Conservation (phyloP, 805 yeast genomes). For the Kazachstania psychrophila region DNA sequence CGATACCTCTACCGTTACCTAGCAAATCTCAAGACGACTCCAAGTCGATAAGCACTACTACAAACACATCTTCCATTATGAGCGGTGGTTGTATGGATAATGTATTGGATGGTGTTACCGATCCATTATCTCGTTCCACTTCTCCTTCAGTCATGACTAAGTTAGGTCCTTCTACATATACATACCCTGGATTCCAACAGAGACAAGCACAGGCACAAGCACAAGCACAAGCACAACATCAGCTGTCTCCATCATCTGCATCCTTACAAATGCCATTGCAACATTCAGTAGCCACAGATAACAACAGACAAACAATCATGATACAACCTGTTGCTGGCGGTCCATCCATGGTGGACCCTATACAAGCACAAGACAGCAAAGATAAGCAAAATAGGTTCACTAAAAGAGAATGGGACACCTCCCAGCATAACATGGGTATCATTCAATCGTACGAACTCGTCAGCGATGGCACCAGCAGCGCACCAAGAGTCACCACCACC, state of each 20-base stretch:
- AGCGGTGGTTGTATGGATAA: neutral
- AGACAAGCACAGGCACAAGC: constrained; percentile 1
- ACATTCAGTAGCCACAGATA: neutral
- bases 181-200: constrained; percentile 16
- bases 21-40: neutral
- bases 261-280: neutral
- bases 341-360: neutral
- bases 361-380: neutral
- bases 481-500: constrained; percentile 66
- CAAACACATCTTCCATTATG: neutral
- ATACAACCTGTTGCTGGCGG: neutral
- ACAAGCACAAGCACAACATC: constrained; percentile 2
- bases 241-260: neutral
- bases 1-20: neutral
- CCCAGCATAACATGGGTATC: constrained; percentile 5
- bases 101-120: neutral
- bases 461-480: neutral
- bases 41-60: neutral
- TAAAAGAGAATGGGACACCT: constrained; percentile 2
- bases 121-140: neutral
- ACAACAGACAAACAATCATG: neutral
- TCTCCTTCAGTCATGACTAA: constrained; percentile 1
- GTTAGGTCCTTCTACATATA: constrained; percentile 9
- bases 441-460: constrained; percentile 5
- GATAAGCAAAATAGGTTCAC: neutral